Evolutionary conservation across 768 basidiomycete species (phyloP).

Genomic region (Agaricus bisporus): DNA sequence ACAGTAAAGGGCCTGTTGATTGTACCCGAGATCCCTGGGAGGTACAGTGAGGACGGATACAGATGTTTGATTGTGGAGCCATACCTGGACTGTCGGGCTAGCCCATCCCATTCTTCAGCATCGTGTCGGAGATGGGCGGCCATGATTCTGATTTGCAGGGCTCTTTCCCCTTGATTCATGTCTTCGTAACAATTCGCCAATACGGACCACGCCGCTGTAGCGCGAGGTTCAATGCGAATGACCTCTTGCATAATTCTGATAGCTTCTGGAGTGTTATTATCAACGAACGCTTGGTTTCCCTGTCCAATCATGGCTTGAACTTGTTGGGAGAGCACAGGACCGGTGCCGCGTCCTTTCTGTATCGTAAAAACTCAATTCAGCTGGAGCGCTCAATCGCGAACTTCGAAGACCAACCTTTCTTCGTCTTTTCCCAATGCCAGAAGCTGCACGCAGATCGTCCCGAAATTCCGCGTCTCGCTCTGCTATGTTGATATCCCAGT

Average conservation of each 20-base stretch:
- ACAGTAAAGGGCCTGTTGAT: conserved; percentile 89
- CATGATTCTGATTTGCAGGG: conserved; percentile 81
- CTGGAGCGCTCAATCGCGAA: neutral
- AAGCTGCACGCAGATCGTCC: conserved; percentile 68
- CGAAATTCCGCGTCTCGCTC: conserved; percentile 65
- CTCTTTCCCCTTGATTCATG: conserved; percentile 58
- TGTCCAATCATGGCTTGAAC: conserved; percentile 73
- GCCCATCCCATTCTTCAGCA: conserved; percentile 80
- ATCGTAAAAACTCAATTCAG: conserved; percentile 1
- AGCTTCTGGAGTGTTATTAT: conserved; percentile 58
- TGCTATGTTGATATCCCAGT: conserved; percentile 72
- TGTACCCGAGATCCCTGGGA: conserved; percentile 64
- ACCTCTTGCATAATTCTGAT: conserved; percentile 85
- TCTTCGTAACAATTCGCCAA: conserved; percentile 82
- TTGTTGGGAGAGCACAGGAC: conserved; percentile 60
- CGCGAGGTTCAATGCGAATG: conserved; percentile 88
- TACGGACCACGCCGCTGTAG: conserved; percentile 79
- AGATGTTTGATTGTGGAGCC: neutral
- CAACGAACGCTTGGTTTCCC: conserved; percentile 83
- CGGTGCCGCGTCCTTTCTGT: conserved; percentile 39
- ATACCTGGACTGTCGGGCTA: conserved; percentile 73
- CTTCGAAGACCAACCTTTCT: conserved; percentile 33
- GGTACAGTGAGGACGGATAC: neutral
- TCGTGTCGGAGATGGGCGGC: conserved; percentile 84
- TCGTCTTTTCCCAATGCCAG: conserved; percentile 58